Evolutionary conservation across 306 rosid genomes (phyloP), one percentile per base, ranked within the genome.

Genomic region (Arachis stenosperma): DNA sequence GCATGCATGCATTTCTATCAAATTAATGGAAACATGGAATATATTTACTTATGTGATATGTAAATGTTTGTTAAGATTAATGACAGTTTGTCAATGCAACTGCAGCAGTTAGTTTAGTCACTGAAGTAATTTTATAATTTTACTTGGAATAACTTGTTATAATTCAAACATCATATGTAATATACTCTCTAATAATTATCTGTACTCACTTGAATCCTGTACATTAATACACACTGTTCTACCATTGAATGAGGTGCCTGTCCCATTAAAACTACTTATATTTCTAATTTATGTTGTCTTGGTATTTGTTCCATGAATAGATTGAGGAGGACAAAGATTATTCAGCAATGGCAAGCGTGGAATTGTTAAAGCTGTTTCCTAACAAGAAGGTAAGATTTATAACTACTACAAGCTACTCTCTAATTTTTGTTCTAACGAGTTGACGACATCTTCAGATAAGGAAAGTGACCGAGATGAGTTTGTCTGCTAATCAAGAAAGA

Each of bases 401-500:
- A 17, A 46, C 63, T 60, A 8, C 39, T 40, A n/a, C 55, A 39
- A 70, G 27, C 57, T 30, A 39, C 9, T 69, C 53, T 39, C 39
- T 30, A 30, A 33, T 64, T 65, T 64, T 60, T 40, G 59, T 51
- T 40, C 37, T 11, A 59, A 72, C 64, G 39, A 64, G 44, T 73
- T 40, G n/a, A 17, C 2, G 13, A 17, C 3, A 11, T 56, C 73
- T 84, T 75, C 89, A 92, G 96, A 87, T 88, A 53, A 81, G 46
- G 68, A 82, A 84, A 81, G 92, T 85, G 69, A 84, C 83, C 37
- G 98, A 90, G 84, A 87, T 65, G 90, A 92, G 83, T 79, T 83
- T 90, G 80, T 90, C 96, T 30, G 96, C 87, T 5, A 92, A 92
- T 73, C 98, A 88, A 88, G 96, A 90, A 85, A 86, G 92, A 88